phyloP scores from a whole-genome alignment of 1,284 basidiomycete genomes.

The Filobasidium uniguttulatum region DNA sequence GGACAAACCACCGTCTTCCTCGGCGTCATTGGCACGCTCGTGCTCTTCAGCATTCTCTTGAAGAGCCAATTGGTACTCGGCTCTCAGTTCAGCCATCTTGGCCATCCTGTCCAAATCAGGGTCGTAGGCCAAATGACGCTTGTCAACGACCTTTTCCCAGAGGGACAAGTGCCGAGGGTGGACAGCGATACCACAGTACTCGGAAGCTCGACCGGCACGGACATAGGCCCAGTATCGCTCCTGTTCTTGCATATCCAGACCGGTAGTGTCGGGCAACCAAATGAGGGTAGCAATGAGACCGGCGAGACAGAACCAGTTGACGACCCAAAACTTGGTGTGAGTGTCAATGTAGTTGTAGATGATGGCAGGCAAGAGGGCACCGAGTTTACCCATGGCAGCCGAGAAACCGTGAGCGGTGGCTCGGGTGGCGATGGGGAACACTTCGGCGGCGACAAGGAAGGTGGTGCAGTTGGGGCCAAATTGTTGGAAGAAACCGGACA shows the following conservation, averaged over 20 bases:
- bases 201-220: conserved; percentile 37
- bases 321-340: conserved; percentile 43
- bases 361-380: conserved; percentile 39
- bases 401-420: conserved; percentile 40
- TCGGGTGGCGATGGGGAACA: conserved; percentile 46
- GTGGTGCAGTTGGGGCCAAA: conserved; percentile 40
- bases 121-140: conserved; percentile 42
- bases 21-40: conserved; percentile 15
- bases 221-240: conserved; percentile 45
- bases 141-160: conserved; percentile 41
- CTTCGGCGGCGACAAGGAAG: conserved; percentile 40
- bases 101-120: conserved; percentile 40
- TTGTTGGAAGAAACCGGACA: conserved; percentile 42
- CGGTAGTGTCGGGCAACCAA: conserved; percentile 44
- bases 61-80: conserved; percentile 31
- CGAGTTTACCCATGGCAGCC: conserved; percentile 41
- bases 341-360: conserved; percentile 33
- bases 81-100: conserved; percentile 41
- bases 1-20: conserved; percentile 19
- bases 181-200: conserved; percentile 45
- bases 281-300: conserved; percentile 37
- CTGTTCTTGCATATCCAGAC: conserved; percentile 44
- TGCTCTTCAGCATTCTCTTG: conserved; percentile 14
- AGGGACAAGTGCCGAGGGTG: conserved; percentile 42
- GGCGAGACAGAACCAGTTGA: conserved; percentile 43